Evolutionary conservation across 768 basidiomycete genomes (phyloP).

Genomic region (Inosperma sp.): DNA sequence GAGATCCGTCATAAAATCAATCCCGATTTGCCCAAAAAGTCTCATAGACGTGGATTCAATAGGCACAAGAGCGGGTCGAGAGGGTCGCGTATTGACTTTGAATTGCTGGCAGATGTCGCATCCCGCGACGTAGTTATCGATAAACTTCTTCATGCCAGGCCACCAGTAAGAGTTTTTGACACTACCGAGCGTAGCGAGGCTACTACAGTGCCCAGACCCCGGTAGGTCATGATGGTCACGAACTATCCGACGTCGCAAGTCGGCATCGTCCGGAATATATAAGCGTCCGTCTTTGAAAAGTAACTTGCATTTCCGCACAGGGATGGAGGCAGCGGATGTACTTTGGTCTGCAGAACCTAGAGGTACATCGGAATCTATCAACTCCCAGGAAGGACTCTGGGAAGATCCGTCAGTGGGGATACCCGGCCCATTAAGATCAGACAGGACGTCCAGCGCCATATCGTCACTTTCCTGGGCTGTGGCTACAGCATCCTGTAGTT

Average conservation of each 20-base stretch:
- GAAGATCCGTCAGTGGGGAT: no score
- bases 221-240: neutral
- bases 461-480: neutral
- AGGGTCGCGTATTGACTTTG: no score
- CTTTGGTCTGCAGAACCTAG: neutral
- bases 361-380: no score
- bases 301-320: neutral
- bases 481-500: neutral
- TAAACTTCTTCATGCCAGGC: no score
- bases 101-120: no score
- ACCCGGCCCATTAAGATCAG: no score
- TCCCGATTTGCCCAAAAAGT: slow-evolving; percentile 6
- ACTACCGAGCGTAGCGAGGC: slow-evolving; percentile 9
- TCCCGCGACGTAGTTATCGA: no score
- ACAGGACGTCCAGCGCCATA: no score
- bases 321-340: neutral
- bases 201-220: slow-evolving; percentile 13
- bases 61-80: no score
- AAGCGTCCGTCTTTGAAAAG: neutral
- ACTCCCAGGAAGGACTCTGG: no score
- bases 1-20: no score
- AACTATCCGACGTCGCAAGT: slow-evolving; percentile 2
- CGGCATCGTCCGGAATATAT: slow-evolving; percentile 8
- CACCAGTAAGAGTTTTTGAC: no score
- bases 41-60: slow-evolving; percentile 19